phyloP scores from a whole-genome alignment of 1,139 yeast genomes.

The Pichia sp. region DNA sequence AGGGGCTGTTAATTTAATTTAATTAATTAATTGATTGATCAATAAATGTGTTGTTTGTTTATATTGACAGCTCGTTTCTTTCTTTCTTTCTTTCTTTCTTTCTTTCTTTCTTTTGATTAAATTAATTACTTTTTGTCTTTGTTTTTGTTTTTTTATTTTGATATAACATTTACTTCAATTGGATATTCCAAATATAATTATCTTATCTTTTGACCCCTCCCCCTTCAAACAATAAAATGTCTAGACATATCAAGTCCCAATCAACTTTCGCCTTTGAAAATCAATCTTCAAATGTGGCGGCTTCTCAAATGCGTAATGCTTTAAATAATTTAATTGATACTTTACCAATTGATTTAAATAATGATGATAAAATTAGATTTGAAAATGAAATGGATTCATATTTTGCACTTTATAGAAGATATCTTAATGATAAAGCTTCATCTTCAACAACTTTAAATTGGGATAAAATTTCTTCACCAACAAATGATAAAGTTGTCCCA shows the following conservation, averaged over 20 bases:
- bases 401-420: slow-evolving; percentile 88
- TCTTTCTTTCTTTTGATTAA: background rate
- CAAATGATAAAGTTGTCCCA: slow-evolving; percentile 79
- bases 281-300: slow-evolving; percentile 93
- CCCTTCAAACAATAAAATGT: slow-evolving; percentile 7
- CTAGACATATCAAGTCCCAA: slow-evolving; percentile 68
- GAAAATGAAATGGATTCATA: slow-evolving; percentile 94
- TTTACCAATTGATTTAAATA: slow-evolving; percentile 37
- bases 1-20: no score
- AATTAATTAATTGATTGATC: no score
- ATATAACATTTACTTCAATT: no score
- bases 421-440: slow-evolving; percentile 81
- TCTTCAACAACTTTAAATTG: slow-evolving; percentile 84
- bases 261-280: slow-evolving; percentile 87
- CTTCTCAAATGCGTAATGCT: slow-evolving; percentile 96
- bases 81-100: background rate
- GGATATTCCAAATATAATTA: no score
- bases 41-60: background rate
- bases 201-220: background rate
- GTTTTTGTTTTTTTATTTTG: no score
- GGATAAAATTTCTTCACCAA: slow-evolving; percentile 93
- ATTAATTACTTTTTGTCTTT: background rate
- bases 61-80: background rate
- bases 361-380: slow-evolving; percentile 47
- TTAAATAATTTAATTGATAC: slow-evolving; percentile 84